Percentiles rank a stretch among this genome's conserved stretches.
phyloP scores from a whole-genome alignment of 2,329 filamentous ascomycete species.

The Cordyceps cateniannulata region DNA sequence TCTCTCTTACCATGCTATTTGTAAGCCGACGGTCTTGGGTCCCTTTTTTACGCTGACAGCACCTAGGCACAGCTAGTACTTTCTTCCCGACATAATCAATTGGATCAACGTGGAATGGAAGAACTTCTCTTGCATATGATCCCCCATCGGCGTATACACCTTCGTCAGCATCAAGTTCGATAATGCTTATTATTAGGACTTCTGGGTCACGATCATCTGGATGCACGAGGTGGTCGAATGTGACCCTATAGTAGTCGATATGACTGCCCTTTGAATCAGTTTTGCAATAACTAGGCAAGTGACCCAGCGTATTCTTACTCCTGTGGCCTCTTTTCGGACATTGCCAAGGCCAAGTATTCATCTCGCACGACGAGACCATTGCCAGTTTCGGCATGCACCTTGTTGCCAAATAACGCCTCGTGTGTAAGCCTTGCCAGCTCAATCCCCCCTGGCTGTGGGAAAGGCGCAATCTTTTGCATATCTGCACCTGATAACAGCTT shows the following conservation, averaged over 20 bases:
- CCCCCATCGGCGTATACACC: too few relatives aligned
- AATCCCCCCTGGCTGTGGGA: not conserved
- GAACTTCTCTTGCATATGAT: too few relatives aligned
- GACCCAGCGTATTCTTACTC: too few relatives aligned
- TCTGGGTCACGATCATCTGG: conserved; percentile 29
- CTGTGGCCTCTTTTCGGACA: not conserved
- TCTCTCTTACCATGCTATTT: not conserved
- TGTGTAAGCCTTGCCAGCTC: not conserved
- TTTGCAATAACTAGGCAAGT: too few relatives aligned
- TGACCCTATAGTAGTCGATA: conserved; percentile 33
- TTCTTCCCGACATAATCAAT: conserved; percentile 20
- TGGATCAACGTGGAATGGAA: too few relatives aligned
- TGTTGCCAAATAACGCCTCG: not conserved
- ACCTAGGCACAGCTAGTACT: not conserved
- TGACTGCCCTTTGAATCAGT: not conserved
- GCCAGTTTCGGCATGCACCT: not conserved
- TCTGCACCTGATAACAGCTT: not conserved
- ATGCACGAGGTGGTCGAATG: conserved; percentile 34
- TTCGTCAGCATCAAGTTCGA: too few relatives aligned
- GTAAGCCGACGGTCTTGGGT: not conserved
- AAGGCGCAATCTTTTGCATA: not conserved
- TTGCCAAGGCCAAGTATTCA: not conserved
- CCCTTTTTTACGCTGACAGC: not conserved
- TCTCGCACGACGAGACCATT: not conserved
- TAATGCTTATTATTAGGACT: conserved; percentile 36